phyloP scores from a whole-genome alignment of 208 protist genomes.

The Herpetomonas tarakana region DNA sequence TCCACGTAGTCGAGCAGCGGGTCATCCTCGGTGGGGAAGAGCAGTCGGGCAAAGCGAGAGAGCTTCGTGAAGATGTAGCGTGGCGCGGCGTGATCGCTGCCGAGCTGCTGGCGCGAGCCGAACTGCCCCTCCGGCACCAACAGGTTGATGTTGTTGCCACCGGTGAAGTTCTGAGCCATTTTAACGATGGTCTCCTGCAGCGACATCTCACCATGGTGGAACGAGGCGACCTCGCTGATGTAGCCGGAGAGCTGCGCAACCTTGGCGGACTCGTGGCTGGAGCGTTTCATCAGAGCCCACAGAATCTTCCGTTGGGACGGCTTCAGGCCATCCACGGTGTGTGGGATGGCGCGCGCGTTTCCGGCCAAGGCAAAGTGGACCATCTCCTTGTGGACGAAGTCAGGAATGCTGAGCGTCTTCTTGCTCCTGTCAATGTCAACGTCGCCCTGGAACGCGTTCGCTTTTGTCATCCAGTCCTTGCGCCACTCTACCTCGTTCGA shows the following conservation, averaged over 20 bases:
- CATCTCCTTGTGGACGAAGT: conserved; percentile 99
- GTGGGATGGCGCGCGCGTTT: conserved; percentile 87
- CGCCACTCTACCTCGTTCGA: conserved; percentile 97
- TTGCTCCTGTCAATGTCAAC: conserved; percentile 89
- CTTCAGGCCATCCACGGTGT: conserved; percentile 99
- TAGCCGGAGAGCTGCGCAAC: conserved; percentile 99
- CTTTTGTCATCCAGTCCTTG: conserved; percentile 98
- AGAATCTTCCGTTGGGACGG: conserved; percentile 99
- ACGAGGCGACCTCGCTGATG: conserved; percentile 96
- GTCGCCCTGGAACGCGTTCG: conserved; percentile 83
- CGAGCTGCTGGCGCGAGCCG: conserved; percentile 97
- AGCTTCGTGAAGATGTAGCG: conserved; percentile 97
- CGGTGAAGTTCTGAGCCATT: conserved; percentile 99
- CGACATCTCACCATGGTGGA: conserved; percentile 99
- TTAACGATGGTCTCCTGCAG: conserved; percentile 98
- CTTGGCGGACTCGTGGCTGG: conserved; percentile 96
- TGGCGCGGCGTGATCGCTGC: conserved; percentile 97
- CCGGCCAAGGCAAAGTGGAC: conserved; percentile 97
- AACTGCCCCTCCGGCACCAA: conserved; percentile 98
- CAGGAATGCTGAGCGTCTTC: conserved; percentile 77
- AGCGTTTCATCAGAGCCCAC: conserved; percentile 90
- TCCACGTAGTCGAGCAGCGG: conserved; percentile 95
- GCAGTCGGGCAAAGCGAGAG: conserved; percentile 88
- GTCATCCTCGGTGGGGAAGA: conserved; percentile 98
- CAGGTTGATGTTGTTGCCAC: conserved; percentile 99